Evolutionary conservation across 2,329 filamentous ascomycete species (phyloP).

Genomic region (Calonectria multiphialidica): DNA sequence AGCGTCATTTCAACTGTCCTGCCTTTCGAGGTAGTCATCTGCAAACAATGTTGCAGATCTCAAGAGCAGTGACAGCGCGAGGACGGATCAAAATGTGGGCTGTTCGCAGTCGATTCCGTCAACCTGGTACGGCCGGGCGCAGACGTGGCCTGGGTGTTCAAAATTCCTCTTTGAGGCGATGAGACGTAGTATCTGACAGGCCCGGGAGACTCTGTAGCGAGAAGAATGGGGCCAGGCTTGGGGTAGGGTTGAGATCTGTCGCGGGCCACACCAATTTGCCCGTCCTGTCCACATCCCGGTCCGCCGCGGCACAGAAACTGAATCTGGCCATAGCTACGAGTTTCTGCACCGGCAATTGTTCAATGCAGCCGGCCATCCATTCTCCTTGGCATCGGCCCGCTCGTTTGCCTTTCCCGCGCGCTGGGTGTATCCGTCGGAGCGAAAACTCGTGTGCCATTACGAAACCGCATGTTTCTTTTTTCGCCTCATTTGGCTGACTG

Average conservation of each 20-base stretch:
- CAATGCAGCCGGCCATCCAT: neutral
- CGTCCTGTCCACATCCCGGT: slow-evolving; percentile 6
- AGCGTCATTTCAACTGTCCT: slow-evolving; percentile 15
- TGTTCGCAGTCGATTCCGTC: slow-evolving; percentile 4
- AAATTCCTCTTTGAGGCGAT: neutral
- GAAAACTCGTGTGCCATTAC: neutral
- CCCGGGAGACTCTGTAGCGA: neutral
- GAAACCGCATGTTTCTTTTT: slow-evolving; percentile 6
- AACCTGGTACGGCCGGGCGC: slow-evolving; percentile 14
- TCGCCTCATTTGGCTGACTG: neutral
- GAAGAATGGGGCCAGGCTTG: neutral
- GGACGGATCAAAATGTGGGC: slow-evolving; percentile 20
- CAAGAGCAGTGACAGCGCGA: neutral
- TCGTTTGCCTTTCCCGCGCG: neutral
- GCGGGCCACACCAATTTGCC: slow-evolving; percentile 3
- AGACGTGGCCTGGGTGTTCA: slow-evolving; percentile 9
- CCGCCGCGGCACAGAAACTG: slow-evolving; percentile 21
- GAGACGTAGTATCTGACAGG: slow-evolving; percentile 3
- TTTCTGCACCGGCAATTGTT: slow-evolving; percentile 20
- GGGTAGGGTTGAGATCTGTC: slow-evolving; percentile 16
- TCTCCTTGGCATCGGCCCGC: slow-evolving; percentile 12
- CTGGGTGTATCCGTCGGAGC: neutral
- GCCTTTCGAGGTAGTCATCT: slow-evolving; percentile 7
- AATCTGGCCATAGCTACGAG: slow-evolving; percentile 13
- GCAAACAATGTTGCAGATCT: slow-evolving; percentile 25